Evolutionary conservation across 352 stramenopile species (phyloP), one percentile per base, ranked within the genome.

Genomic region (Phytophthora idaei): DNA sequence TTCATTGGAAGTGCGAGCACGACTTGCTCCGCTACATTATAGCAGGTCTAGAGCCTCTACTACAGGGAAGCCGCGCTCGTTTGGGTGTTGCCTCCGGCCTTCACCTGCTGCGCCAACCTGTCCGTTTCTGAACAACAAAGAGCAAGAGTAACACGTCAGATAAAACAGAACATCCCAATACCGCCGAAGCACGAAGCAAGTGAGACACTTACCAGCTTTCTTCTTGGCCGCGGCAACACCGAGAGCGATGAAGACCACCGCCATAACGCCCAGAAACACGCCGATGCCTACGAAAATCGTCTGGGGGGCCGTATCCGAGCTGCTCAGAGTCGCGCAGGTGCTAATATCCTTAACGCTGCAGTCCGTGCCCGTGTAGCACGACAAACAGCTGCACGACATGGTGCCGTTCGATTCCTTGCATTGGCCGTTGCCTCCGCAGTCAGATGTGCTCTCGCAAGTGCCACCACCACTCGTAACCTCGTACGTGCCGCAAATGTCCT

Each of bases 311-410:
- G 69, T 64, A 31, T 77, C 64, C 44, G 75, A 90, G 65, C 79
- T 93, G 17, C 69, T 71, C 15, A 95, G 71, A 41, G 80, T 82
- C 53, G 75, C 86, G 61, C 85, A 95, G 8, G 76, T 78, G 17
- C 63, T 77, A 47, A 85, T 87, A 64, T 93, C 86, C 61, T 89
- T 87, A 15, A 95, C 77, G 29, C 81, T 91, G 76, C 87, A 95
- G 50, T 89, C 75, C 5, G 66, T 77, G n/a, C 87, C 87, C 11
- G 80, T 91, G 76, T 90, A 95, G 65, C 87, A 95, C 1, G 82
- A 76, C 50, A 91, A 56, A 49, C 87, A 95, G 54, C 58, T 82
- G 78, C 87, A 95, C 41, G 78, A 73, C 59, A 80, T 91, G 9
- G 76, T 81, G 50, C 85, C 87, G 37, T 90, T 80, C 5, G 77